Evolutionary conservation across 768 basidiomycete genomes (phyloP), one percentile per base, ranked within the genome.

Genomic region (Tylopilus cervinicoccineus): DNA sequence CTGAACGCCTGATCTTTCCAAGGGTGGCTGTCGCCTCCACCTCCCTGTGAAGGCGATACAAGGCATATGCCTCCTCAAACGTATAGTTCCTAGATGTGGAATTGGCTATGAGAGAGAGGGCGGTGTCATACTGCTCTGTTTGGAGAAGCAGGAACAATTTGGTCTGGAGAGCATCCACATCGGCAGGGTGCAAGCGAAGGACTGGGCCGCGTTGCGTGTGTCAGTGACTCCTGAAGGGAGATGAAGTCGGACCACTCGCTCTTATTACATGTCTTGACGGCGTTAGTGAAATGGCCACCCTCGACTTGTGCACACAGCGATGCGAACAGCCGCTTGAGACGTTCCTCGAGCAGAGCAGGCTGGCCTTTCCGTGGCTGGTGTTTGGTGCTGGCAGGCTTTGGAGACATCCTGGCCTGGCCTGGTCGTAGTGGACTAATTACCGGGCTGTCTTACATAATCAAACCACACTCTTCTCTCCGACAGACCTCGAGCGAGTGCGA

Each of bases 191-290:
- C 26, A 93, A 68, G 16, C 77, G 73, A 37, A 93, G 75, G 52
- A 94, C 93, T 95, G 54, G 16, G 17, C 13, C 34, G 41, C 54
- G 20, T 42, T 47, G 50, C 51, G 50, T 31, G 50, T 28, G 54
- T 60, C 51, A 63, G 46, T 50, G 32, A 33, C 51, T 55, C 50
- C 50, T 51, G 45, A 62, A 50, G 56, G 48, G 50, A 53, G 23
- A 55, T 52, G 56, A 58, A 56, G 32, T 44, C 48, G 32, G 27
- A 52, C 48, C 47, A 74, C 81, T 49, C 59, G 91, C 93, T 87
- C 74, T 91, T 93, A 69, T 92, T 86, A 72, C 90, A 93, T 53
- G 93, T 93, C 77, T 85, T 90, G 61, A 93, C 77, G 23, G 91
- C 92, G 59, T 91, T 92, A 37, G 71, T 68, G 62, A 91, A 84